Base-by-base conservation (phyloP, 1,284 basidiomycete genomes). In the Cryptococcus sp. region DNA sequence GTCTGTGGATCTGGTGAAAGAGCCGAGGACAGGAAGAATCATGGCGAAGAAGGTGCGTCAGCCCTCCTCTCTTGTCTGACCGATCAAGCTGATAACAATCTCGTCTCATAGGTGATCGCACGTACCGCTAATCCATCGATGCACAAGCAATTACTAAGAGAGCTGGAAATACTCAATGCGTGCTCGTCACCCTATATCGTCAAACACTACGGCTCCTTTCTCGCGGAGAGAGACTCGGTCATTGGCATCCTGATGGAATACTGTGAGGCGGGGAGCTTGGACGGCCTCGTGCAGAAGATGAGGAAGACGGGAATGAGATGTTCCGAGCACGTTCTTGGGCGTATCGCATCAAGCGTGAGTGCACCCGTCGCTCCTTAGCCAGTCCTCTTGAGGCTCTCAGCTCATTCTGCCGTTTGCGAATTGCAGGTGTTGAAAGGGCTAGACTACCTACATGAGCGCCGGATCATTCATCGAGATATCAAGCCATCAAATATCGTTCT, bases 161-260 rank as follows among this genome's bases (percentile, higher is more conserved):
- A 99, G 79, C 84, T 99, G 56, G 85, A 87, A 52, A 93, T 98
- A 78, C 90, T 93, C 64, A 88, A 91, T 41, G 85, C 86, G 45
- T 93, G 90, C 58, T 82, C 86, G 49, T 92, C 96, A 67, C 81
- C 86, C 63, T 94, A 93, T 76, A 96, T 99, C 78, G 88, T 95
- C 55, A 83, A 86, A 56, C 98, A 95, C 81, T 90, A 91, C 72
- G 96, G 95, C 50, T 93, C 93, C 17, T 99, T 95, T 80, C 89
- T 98, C 77, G 89, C 92, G 38, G 90, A 92, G 35, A 91, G 89
- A 45, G 89, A 91, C 51, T 90, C 89, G 64, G 91, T 94, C 78
- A 89, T 99, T 72, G 94, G 93, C 71, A 93, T 99, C 64, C 83
- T 96, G 66, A 96, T 98, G 91, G 96, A 99, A 78, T 89, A 83